phyloP scores from a whole-genome alignment of 164 flowering plant genomes.

The Euptelea pleiosperma region DNA sequence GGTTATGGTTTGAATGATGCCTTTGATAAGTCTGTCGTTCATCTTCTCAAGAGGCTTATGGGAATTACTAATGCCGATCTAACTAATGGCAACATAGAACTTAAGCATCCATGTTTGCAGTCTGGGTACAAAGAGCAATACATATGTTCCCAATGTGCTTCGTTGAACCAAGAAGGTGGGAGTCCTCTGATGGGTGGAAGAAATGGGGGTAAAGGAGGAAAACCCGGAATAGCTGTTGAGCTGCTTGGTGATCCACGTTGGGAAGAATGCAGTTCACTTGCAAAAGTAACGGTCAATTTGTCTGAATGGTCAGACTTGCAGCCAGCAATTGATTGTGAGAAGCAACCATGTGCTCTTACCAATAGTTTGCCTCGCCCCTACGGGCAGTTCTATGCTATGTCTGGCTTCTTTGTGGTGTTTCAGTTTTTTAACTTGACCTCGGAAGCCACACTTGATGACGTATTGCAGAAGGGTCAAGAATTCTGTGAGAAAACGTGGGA shows the following conservation, averaged over 20 bases:
- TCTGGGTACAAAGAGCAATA: constrained; percentile 73
- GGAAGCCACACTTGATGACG: constrained; percentile 81
- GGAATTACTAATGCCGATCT: constrained; percentile 32
- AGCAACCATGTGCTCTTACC: constrained; percentile 87
- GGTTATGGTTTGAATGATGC: constrained; percentile 99
- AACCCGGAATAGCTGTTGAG: constrained; percentile 45
- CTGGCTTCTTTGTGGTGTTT: constrained; percentile 94
- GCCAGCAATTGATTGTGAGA: constrained; percentile 73
- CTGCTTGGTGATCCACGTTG: constrained; percentile 81
- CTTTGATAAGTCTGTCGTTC: constrained; percentile 82
- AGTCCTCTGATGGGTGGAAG: constrained; percentile 44
- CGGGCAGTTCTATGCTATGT: constrained; percentile 85
- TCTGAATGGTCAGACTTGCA: constrained; percentile 78
- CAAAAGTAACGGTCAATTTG: constrained; percentile 72
- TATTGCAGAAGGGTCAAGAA: constrained; percentile 74
- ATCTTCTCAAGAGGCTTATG: constrained; percentile 54
- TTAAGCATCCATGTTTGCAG: constrained; percentile 88
- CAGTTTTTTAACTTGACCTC: constrained; percentile 78
- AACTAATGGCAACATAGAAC: constrained; percentile 46
- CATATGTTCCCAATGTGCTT: constrained; percentile 62
- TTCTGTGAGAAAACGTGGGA: constrained; percentile 85
- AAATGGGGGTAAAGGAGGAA: constrained; percentile 40
- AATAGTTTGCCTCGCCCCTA: constrained; percentile 60
- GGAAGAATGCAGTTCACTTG: constrained; percentile 76
- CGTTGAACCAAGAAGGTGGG: constrained; percentile 43